These are phyloP conservation scores for Maudiozyma saulgeensis DNA, from an alignment of 805 yeast genomes.

Conservation along the genomic window DNA sequence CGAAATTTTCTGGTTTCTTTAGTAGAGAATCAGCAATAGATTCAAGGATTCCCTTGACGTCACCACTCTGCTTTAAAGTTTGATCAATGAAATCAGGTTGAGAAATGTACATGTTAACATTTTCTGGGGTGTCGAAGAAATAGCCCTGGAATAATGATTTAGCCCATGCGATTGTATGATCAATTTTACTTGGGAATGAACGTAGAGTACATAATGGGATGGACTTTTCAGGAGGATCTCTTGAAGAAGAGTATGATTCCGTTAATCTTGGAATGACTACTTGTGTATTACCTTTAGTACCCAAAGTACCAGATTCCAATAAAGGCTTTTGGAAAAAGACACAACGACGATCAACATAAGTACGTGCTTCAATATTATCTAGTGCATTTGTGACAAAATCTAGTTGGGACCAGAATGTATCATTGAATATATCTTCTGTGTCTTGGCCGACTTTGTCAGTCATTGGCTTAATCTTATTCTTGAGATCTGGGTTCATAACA, in stretches of 20 bases:
- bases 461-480: constrained; percentile 64
- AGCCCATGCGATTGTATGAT: constrained; percentile 99
- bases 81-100: constrained; percentile 91
- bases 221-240: constrained; percentile 97
- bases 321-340: constrained; percentile 84
- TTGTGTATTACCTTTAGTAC: constrained; percentile 97
- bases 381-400: constrained; percentile 94
- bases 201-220: constrained; percentile 95
- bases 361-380: constrained; percentile 96
- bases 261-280: constrained; percentile 89
- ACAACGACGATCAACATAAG: constrained; percentile 95
- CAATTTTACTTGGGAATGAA: constrained; percentile 96
- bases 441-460: constrained; percentile 90
- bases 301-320: constrained; percentile 93
- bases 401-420: constrained; percentile 71
- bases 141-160: constrained; percentile 88
- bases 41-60: constrained; percentile 77
- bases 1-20: constrained; percentile 80
- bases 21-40: constrained; percentile 67
- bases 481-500: constrained; percentile 76
- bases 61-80: constrained; percentile 84
- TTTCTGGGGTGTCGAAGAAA: constrained; percentile 84
- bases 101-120: constrained; percentile 79
- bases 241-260: constrained; percentile 91
- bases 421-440: constrained; percentile 78